Percentiles rank a stretch among this genome's conserved stretches.
These are phyloP conservation scores for Corylus americana DNA, from an alignment of 306 rosid species.

Conservation along the genomic window DNA sequence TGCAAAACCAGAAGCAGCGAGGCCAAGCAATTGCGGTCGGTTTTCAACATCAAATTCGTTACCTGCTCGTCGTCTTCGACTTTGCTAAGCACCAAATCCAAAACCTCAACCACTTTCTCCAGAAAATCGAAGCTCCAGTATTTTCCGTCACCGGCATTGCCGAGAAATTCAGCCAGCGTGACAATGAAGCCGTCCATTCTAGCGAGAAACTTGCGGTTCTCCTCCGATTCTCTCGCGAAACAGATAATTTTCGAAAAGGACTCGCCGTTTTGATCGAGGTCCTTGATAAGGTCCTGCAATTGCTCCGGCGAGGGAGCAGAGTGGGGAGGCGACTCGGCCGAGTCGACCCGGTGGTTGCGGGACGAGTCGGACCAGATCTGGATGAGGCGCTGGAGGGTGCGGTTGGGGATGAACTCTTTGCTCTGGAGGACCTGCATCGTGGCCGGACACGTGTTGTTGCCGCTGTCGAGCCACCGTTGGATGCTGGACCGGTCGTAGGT, in stretches of 20 bases:
- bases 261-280: conserved; percentile 14
- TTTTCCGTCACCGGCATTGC: conserved; percentile 46
- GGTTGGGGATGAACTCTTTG: conserved; percentile 81
- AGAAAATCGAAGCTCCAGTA: conserved; percentile 30
- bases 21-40: conserved; percentile 36
- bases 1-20: conserved; percentile 57
- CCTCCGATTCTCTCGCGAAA: conserved; percentile 61
- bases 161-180: conserved; percentile 51
- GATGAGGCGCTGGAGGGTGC: conserved; percentile 79
- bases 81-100: conserved; percentile 50
- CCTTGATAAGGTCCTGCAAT: conserved; percentile 35
- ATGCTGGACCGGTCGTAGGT: conserved; percentile 96
- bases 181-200: conserved; percentile 46
- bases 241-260: conserved; percentile 43
- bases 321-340: conserved; percentile 28
- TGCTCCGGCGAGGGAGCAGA: conserved; percentile 40
- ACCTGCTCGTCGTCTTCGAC: conserved; percentile 37
- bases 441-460: conserved; percentile 95
- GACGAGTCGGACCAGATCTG: conserved; percentile 90
- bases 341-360: conserved; percentile 33
- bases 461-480: conserved; percentile 95
- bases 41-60: conserved; percentile 39
- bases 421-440: conserved; percentile 87
- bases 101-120: conserved; percentile 45
- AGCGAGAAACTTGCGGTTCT: conserved; percentile 58